Evolutionary conservation across 441 rosid species (phyloP).

Genomic region (Adansonia gregorii): DNA sequence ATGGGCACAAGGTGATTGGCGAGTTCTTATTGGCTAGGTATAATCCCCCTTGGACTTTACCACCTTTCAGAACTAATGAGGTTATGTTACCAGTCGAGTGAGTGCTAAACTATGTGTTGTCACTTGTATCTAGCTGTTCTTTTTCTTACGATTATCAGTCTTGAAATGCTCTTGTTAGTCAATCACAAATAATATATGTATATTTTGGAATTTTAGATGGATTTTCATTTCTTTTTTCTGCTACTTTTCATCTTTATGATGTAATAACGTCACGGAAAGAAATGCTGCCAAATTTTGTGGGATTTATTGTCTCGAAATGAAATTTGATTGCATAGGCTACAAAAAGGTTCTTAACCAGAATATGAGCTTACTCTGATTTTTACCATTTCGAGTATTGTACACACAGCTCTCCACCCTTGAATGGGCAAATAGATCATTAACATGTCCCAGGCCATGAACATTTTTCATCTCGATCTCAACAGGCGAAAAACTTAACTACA

Average conservation of each 20-base stretch:
- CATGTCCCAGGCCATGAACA: slow-evolving; percentile 19
- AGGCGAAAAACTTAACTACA: slow-evolving; percentile 59
- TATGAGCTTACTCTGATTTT: neutral
- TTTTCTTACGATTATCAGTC: slow-evolving; percentile 2
- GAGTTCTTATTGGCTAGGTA: slow-evolving; percentile 74
- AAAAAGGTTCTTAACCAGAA: slow-evolving; percentile 7
- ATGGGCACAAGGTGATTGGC: slow-evolving; percentile 69
- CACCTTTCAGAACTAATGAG: slow-evolving; percentile 75
- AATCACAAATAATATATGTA: neutral
- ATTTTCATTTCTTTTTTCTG: neutral
- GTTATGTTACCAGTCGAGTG: slow-evolving; percentile 78
- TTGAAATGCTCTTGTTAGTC: neutral
- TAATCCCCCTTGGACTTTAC: slow-evolving; percentile 90
- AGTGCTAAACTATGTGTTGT: slow-evolving; percentile 17
- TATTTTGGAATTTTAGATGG: neutral
- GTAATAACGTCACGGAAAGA: neutral
- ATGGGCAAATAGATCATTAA: neutral
- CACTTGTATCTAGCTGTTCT: slow-evolving; percentile 1
- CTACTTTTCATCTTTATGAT: neutral
- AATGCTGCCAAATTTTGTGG: too few species aligned
- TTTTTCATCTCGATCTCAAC: slow-evolving; percentile 34
- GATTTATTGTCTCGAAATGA: neutral
- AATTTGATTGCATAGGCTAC: slow-evolving; percentile 3
- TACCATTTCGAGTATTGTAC: neutral
- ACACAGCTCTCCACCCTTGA: neutral